A percentile compares a stretch with the other conserved stretches of the same genome.
Evolutionary conservation across 78 protist genomes (phyloP).

Genomic region (Dictyostelium citrinum): DNA sequence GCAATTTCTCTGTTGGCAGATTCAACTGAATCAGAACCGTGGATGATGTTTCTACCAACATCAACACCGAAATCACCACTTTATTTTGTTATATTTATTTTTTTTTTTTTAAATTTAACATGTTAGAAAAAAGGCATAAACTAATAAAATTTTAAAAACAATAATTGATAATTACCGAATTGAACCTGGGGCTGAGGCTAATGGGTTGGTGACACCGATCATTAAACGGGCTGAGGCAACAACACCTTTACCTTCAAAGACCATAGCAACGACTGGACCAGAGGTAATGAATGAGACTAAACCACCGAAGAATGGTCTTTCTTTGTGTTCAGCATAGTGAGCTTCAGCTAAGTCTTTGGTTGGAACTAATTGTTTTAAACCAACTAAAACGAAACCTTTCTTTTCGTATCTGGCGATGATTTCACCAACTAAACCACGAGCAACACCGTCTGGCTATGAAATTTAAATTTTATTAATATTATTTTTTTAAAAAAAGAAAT

Average conservation of each 20-base stretch:
- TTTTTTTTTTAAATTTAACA: neutral
- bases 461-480: neutral
- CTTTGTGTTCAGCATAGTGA: constrained; percentile 86
- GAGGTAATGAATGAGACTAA: constrained; percentile 80
- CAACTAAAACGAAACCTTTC: constrained; percentile 88
- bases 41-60: constrained; percentile 86
- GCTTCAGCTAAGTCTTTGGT: constrained; percentile 74
- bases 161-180: constrained; percentile 70
- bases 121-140: neutral
- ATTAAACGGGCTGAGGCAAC: constrained; percentile 74
- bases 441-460: constrained; percentile 88
- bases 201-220: constrained; percentile 87
- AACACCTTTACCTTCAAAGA: constrained; percentile 90
- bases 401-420: constrained; percentile 92
- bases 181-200: constrained; percentile 84
- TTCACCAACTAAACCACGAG: constrained; percentile 87
- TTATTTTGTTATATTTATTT: neutral
- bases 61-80: constrained; percentile 77
- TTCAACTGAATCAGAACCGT: constrained; percentile 86
- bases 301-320: constrained; percentile 84
- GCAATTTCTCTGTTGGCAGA: constrained; percentile 78
- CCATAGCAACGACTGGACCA: constrained; percentile 93
- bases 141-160: too few species aligned
- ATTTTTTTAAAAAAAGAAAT: neutral
- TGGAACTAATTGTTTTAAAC: constrained; percentile 83